Base-by-base conservation (phyloP, 2,329 filamentous ascomycete species). In the Endoconidiophora laricicola region DNA sequence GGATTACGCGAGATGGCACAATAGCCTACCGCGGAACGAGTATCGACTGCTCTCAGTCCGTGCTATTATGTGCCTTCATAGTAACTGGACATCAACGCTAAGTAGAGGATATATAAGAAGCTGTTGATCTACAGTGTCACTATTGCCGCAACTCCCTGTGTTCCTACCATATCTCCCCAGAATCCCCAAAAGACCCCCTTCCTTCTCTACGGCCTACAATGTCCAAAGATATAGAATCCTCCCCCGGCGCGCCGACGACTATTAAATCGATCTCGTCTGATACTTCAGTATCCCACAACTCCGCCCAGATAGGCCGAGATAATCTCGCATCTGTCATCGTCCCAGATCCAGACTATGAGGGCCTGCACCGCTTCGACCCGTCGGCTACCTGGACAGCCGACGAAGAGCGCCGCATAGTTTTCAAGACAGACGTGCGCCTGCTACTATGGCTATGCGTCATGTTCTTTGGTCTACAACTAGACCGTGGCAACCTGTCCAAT, bases 381-480 rank as follows among this genome's bases (percentile, higher is more conserved):
- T 45, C 22, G 6, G 61, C 60, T 5, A 60, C 59, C 42, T 81
- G 78, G 78, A 70, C 71, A 14, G 60, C 66, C 2, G 66, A 68
- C 33, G 78, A 81, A 57, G 78, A 81, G 61, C 69, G 63, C 54
- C 63, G 58, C 10, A 63, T 78, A 2, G 68, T 80, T 23, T 63
- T 72, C n/a, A 48, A 48, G 36, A 69, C 66, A 0, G 69, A 71
- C 53, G 26, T 67, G 4, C 61, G 58, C 18, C 60, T 71, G 3
- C 56, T 70, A 29, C 58, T 60, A 20, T 68, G 65, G 64, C 51
- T 69, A 3, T 70, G 67, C 53, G 53, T 69, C 20, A 70, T 70
- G 63, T 81, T 81, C 61, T 79, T 81, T 51, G 74, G 74, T 0
- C 65, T 81, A 3, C 76, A 81, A 58, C 63, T 81, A 6, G 78